phyloP scores from a whole-genome alignment of 805 yeast genomes.

The Wickerhamiella hasegawae region DNA sequence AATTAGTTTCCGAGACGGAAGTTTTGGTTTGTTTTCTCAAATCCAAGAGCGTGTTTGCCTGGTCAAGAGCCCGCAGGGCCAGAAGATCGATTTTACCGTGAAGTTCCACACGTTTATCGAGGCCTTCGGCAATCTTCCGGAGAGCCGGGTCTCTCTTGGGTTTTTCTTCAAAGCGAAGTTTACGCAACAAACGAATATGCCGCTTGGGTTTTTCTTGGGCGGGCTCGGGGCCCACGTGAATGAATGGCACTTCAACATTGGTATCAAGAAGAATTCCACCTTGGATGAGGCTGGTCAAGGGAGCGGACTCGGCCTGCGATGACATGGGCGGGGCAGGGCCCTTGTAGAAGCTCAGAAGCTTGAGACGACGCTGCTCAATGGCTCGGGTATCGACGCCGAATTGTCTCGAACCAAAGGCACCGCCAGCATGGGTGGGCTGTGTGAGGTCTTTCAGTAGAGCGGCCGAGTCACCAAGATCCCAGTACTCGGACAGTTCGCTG shows the following conservation, averaged over 20 bases:
- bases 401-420: conserved; percentile 17
- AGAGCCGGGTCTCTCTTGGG: conserved; percentile 5
- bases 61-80: conserved; percentile 14
- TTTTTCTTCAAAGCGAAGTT: conserved; percentile 1
- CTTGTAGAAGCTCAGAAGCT: conserved; percentile 10
- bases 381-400: conserved; percentile 1
- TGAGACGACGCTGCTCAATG: conserved; percentile 8
- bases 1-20: not conserved
- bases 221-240: conserved; percentile 10
- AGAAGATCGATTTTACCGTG: conserved; percentile 18
- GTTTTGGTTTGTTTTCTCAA: not conserved
- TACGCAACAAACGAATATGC: not conserved
- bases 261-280: conserved; percentile 17
- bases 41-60: not conserved
- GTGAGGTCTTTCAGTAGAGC: conserved; percentile 9
- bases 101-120: too few relatives aligned
- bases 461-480: conserved; percentile 16
- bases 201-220: not conserved
- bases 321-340: conserved; percentile 7
- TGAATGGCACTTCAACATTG: conserved; percentile 12
- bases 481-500: conserved; percentile 20
- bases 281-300: conserved; percentile 13
- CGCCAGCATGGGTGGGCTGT: conserved; percentile 20
- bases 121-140: conserved; percentile 9
- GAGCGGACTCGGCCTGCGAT: conserved; percentile 1